Conservation (phyloP, 2,329 filamentous ascomycete genomes). For the Massarina eburnea region DNA sequence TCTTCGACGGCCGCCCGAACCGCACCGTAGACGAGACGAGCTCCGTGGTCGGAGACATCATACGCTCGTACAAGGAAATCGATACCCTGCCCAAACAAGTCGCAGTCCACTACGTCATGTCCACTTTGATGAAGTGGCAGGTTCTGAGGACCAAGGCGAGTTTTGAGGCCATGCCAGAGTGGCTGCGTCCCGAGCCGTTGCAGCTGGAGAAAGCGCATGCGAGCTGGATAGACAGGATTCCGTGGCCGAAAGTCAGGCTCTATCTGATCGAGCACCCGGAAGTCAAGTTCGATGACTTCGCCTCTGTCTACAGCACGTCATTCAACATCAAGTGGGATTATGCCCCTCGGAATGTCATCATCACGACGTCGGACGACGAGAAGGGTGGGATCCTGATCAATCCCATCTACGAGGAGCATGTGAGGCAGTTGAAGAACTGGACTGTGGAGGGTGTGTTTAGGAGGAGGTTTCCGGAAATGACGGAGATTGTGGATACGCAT, state of each 20-base stretch:
- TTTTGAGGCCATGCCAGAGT: conserved; percentile 24
- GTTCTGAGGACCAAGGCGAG: conserved; percentile 18
- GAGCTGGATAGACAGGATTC: conserved; percentile 25
- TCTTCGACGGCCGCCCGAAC: conserved; percentile 20
- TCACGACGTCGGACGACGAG: conserved; percentile 9
- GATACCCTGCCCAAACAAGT: conserved; percentile 27
- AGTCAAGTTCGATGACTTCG: conserved; percentile 26
- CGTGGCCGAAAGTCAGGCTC: conserved; percentile 17
- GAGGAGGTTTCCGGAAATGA: conserved; percentile 22
- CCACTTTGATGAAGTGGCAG: conserved; percentile 26
- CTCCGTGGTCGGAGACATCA: conserved; percentile 15
- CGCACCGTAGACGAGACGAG: conserved; percentile 18
- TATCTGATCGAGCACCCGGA: conserved; percentile 24
- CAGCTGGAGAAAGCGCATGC: conserved; percentile 22
- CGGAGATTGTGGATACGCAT: conserved; percentile 21
- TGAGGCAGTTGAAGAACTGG: conserved; percentile 27
- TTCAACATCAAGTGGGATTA: conserved; percentile 25
- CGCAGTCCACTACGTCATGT: conserved; percentile 27
- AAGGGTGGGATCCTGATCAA: conserved; percentile 18
- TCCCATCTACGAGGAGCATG: conserved; percentile 28
- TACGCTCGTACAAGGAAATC: conserved; percentile 18
- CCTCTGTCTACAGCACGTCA: conserved; percentile 19
- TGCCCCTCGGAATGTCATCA: conserved; percentile 21
- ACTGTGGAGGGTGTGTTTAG: conserved; percentile 18
- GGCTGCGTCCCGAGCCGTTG: conserved; percentile 20